Evolutionary conservation across 805 yeast species (phyloP), one percentile per base, ranked within the genome.

Genomic region (Danielozyma ontarioensis): DNA sequence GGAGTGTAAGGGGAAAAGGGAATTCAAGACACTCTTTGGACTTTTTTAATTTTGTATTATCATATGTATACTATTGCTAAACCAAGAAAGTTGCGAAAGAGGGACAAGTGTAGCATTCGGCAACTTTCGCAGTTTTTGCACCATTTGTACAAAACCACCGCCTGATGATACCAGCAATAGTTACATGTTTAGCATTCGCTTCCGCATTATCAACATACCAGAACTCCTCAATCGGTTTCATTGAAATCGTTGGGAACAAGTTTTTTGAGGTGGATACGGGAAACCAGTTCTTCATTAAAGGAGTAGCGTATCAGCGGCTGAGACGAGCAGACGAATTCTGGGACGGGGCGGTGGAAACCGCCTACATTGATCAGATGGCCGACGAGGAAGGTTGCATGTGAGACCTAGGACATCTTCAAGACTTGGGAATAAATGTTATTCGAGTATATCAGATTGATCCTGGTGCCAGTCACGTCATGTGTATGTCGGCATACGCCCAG

Each of bases 381-480:
- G 84, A 85, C 51, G 63, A 70, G 10, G 62, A 55, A 2, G 64
- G 80, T 3, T 90, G 97, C 63, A 56, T 76, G 43, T 72, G 97
- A 51, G 97, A 90, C 51, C 70, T 89, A 39, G 86, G 88, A n/a
- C 80, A 81, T 53, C 68, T 88, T 38, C 57, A 63, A 37, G 69
- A 78, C 39, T 69, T 89, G 32, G 74, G 76, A 33, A 74, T 93
- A 35, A 90, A 90, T 56, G 77, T 83, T 8, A 66, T 90, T 36
- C 74, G 97, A 51, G 94, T 90, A 2, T 90, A 89, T 52, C 87
- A 95, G 25, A 74, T 90, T 33, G 81, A 89, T 61, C 80, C 90
- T 13, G 59, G 72, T 1, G 63, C 68, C 38, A 68, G 78, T 51
- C 97, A 90, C 63, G 81, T 77, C 57, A 56, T 25, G 48, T 68